phyloP scores from a whole-genome alignment of 495 filamentous ascomycete species.

The Aspergillus asperescens region DNA sequence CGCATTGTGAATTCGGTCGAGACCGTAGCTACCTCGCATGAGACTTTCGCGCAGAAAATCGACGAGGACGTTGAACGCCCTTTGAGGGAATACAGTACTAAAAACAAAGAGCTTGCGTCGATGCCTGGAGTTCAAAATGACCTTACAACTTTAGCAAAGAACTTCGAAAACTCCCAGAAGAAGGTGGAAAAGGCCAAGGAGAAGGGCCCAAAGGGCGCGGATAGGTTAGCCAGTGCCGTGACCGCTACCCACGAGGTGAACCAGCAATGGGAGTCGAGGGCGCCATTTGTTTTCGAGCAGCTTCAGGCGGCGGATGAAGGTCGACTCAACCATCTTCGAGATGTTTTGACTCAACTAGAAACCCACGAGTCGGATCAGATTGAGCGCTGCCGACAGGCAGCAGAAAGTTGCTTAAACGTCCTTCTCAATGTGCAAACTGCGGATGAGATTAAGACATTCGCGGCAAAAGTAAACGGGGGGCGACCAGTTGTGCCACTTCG shows the following conservation, averaged over 20 bases:
- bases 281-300: conserved; percentile 92
- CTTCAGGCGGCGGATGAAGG: conserved; percentile 88
- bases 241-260: conserved; percentile 69
- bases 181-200: conserved; percentile 79
- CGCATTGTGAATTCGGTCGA: conserved; percentile 79
- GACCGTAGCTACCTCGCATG: conserved; percentile 76
- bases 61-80: conserved; percentile 88
- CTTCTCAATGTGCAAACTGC: conserved; percentile 83
- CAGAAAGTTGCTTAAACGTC: conserved; percentile 76
- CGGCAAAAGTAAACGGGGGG: conserved; percentile 45
- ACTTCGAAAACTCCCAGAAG: conserved; percentile 77
- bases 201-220: conserved; percentile 73
- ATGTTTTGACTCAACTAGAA: conserved; percentile 85
- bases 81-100: conserved; percentile 63
- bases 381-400: conserved; percentile 66
- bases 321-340: conserved; percentile 84
- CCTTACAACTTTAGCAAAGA: conserved; percentile 71
- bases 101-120: conserved; percentile 76
- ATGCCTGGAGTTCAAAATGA: conserved; percentile 81
- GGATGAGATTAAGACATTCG: conserved; percentile 87
- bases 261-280: conserved; percentile 90
- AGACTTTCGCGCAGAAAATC: conserved; percentile 74
- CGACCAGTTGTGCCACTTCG: conserved; percentile 19
- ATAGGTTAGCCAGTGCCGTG: conserved; percentile 72
- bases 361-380: conserved; percentile 90